Evolutionary conservation across 257 asterid species (phyloP), one percentile per base, ranked within the genome.

Genomic region (Craterostigma plantagineum): DNA sequence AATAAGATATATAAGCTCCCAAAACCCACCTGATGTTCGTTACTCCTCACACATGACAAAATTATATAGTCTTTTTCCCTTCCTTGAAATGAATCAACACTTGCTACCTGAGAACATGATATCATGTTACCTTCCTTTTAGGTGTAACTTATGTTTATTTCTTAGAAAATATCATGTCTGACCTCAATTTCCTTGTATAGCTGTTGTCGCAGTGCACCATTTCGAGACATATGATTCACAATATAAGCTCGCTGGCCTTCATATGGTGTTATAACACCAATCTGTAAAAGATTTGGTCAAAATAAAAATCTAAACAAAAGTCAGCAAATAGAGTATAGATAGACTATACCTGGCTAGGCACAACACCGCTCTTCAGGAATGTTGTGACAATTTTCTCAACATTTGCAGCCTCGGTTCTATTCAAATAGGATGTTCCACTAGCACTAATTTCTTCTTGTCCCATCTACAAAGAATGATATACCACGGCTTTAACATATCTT

Each of bases 361-460:
- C 79, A 45, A 86, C 96, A 46, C 96, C 94, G 64, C 96, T 90
- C 70, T 80, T 90, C 64, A 83, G 67, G 63, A 90, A 90, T 23
- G 95, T 79, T 33, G 99, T 90, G 54, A 83, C 99, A 41, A 90
- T 72, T 62, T 90, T 90, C 60, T 90, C 99, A 33, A 90, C 96
- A 57, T 81, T 81, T 38, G 94, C 84, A 50, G 93, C 94, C 62
- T 86, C 96, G 7, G 94, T 86, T 61, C 96, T 75, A 54, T 86
- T 86, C 40, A 86, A 55, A 60, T 81, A 86, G 53, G 96, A 86
- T 48, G 94, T 81, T 49, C 96, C 94, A 36, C 99, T 90, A 17
- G 96, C 80, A 73, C 99, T 90, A 37, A 90, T 90, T 69, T 90
- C 99, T 70, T 86, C 96, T 76, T 86, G 94, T 53, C 96, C 96